Evolutionary conservation across 441 rosid genomes (phyloP).

Genomic region (Adansonia gregorii): DNA sequence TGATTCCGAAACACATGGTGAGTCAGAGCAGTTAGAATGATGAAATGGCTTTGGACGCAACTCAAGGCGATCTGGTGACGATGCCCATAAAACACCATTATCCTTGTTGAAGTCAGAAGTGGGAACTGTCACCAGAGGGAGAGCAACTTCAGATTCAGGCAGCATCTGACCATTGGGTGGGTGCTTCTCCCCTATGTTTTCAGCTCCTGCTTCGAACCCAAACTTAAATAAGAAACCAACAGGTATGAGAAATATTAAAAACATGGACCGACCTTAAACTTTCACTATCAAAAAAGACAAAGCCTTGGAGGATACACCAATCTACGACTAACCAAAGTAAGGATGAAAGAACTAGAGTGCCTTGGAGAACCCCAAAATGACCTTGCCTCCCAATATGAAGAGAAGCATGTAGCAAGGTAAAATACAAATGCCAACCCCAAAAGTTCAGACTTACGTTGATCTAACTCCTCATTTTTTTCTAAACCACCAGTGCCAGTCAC

Average conservation of each 20-base stretch:
- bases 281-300: background rate
- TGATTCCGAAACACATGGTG: conserved; percentile 94
- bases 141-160: conserved; percentile 55
- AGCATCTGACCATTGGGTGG: conserved; percentile 48
- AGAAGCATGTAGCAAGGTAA: background rate
- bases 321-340: background rate
- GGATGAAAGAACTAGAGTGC: background rate
- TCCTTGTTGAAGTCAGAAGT: conserved; percentile 64
- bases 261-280: background rate
- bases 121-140: conserved; percentile 79
- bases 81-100: conserved; percentile 78
- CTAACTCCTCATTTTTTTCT: background rate
- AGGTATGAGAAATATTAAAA: background rate
- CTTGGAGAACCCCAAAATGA: background rate
- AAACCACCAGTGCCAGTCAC: background rate
- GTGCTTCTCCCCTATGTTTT: conserved; percentile 50
- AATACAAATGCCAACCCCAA: background rate
- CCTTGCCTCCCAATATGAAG: conserved; percentile 7
- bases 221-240: conserved; percentile 32
- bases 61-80: conserved; percentile 89
- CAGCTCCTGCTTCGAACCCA: conserved; percentile 53
- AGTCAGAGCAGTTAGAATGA: conserved; percentile 88
- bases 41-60: conserved; percentile 83
- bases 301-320: background rate
- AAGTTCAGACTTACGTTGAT: background rate